Percentiles rank a stretch among this genome's conserved stretches.
Conservation (phyloP, 2,329 filamentous ascomycete species). For the Cladophialophora carrionii region DNA sequence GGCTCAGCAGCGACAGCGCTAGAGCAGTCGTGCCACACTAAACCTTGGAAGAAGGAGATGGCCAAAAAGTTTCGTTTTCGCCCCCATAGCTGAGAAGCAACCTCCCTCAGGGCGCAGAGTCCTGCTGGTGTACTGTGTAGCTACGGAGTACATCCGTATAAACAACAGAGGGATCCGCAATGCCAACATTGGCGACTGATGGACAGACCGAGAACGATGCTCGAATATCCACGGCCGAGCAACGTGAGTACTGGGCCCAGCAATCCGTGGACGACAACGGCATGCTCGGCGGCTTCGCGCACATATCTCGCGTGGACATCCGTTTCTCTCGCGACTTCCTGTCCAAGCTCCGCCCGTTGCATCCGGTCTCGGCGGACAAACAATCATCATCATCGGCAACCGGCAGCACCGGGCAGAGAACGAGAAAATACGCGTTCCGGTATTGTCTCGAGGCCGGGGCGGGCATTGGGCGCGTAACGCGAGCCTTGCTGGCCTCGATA, state of each 20-base stretch:
- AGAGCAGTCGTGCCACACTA: too few species aligned
- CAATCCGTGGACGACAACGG: conserved; percentile 60
- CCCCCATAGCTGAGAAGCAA: too few species aligned
- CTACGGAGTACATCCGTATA: too few species aligned
- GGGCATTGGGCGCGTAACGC: conserved; percentile 80
- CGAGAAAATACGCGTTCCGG: conserved; percentile 22
- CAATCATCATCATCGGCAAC: background rate
- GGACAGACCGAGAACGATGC: background rate
- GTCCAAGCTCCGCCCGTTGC: conserved; percentile 61
- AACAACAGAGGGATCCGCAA: too few species aligned
- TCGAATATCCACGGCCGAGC: conserved; percentile 21
- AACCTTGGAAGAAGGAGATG: too few species aligned
- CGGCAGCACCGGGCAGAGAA: background rate
- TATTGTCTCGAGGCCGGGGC: conserved; percentile 63
- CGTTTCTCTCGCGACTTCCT: conserved; percentile 71
- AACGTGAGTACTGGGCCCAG: conserved; percentile 47
- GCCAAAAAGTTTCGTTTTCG: too few species aligned
- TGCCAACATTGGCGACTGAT: too few species aligned
- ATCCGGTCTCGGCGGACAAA: background rate
- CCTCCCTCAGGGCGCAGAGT: too few species aligned
- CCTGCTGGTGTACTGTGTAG: too few species aligned
- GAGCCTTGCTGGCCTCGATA: conserved; percentile 71
- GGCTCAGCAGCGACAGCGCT: too few species aligned
- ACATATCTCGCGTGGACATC: conserved; percentile 71
- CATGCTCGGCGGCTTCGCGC: conserved; percentile 76